A percentile compares a stretch with the other conserved stretches of the same genome.
phyloP scores from a whole-genome alignment of 352 stramenopile genomes.

The Phytophthora hibernalis region DNA sequence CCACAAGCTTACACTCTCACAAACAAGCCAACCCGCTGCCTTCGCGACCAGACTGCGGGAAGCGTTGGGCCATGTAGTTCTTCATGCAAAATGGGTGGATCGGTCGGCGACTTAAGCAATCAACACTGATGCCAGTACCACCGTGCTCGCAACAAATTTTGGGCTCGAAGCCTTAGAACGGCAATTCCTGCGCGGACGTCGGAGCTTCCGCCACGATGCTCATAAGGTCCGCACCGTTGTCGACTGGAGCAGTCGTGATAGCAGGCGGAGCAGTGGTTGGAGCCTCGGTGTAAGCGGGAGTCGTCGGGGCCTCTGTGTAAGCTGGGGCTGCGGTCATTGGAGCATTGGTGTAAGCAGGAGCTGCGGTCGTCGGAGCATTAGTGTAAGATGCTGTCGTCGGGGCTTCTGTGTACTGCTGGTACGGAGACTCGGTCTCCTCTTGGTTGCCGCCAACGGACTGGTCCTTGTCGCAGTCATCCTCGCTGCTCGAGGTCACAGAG shows the following conservation, averaged over 20 bases:
- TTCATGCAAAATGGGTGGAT: conserved; percentile 18
- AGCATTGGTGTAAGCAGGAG: background rate
- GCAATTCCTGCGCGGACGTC: background rate
- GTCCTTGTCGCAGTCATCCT: conserved; percentile 2
- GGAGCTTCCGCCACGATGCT: background rate
- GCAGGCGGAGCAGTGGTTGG: conserved; percentile 4
- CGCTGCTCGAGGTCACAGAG: background rate
- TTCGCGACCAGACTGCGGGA: conserved; percentile 11
- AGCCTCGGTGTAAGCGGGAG: background rate
- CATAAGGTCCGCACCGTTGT: background rate
- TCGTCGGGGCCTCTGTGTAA: background rate
- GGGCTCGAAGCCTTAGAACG: conserved; percentile 11
- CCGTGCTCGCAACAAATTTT: background rate
- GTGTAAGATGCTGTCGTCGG: conserved; percentile 2
- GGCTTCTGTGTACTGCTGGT: background rate
- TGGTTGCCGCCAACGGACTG: conserved; percentile 3
- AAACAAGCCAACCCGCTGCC: conserved; percentile 14
- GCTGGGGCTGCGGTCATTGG: background rate
- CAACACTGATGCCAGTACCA: conserved; percentile 4
- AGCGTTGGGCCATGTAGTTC: conserved; percentile 17
- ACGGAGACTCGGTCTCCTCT: conserved; percentile 11
- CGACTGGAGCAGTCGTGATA: background rate
- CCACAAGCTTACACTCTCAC: conserved; percentile 21
- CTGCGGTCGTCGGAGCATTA: background rate
- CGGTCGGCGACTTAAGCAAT: background rate